phyloP scores from a whole-genome alignment of 768 basidiomycete genomes.

The Gymnopilus junonius region DNA sequence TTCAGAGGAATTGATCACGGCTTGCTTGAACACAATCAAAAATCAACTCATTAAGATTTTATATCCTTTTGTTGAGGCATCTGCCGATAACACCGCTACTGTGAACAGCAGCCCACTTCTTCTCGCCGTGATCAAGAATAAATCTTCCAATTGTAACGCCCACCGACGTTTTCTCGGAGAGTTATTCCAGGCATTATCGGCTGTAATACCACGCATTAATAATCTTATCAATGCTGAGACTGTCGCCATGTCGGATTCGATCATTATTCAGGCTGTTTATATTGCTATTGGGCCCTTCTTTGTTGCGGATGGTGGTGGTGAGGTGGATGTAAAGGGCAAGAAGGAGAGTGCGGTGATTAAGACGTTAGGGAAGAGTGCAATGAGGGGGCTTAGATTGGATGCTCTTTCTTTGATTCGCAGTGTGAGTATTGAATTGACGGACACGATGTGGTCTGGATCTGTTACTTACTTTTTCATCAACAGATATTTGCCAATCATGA shows the following conservation, averaged over 20 bases:
- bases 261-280: slow-evolving; percentile 93
- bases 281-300: slow-evolving; percentile 96
- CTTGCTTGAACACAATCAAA: slow-evolving; percentile 77
- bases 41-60: slow-evolving; percentile 79
- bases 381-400: slow-evolving; percentile 82
- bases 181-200: slow-evolving; percentile 72
- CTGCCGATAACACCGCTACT: slow-evolving; percentile 42
- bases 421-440: slow-evolving; percentile 51
- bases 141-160: slow-evolving; percentile 33
- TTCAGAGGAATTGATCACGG: slow-evolving; percentile 90
- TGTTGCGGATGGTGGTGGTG: slow-evolving; percentile 67
- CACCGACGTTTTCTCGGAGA: slow-evolving; percentile 61
- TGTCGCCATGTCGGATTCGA: slow-evolving; percentile 83
- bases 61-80: slow-evolving; percentile 86
- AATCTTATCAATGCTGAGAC: slow-evolving; percentile 72
- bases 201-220: slow-evolving; percentile 76
- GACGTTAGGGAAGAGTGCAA: slow-evolving; percentile 77
- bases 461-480: slow-evolving; percentile 2
- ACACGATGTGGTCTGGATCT: not conserved
- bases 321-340: slow-evolving; percentile 48
- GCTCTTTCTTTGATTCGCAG: slow-evolving; percentile 84
- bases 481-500: slow-evolving; percentile 93
- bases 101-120: slow-evolving; percentile 52
- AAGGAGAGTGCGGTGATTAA: slow-evolving; percentile 63
- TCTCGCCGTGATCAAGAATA: slow-evolving; percentile 51